phyloP scores from a whole-genome alignment of 257 asterid species.

The Solanum ossicruentum region DNA sequence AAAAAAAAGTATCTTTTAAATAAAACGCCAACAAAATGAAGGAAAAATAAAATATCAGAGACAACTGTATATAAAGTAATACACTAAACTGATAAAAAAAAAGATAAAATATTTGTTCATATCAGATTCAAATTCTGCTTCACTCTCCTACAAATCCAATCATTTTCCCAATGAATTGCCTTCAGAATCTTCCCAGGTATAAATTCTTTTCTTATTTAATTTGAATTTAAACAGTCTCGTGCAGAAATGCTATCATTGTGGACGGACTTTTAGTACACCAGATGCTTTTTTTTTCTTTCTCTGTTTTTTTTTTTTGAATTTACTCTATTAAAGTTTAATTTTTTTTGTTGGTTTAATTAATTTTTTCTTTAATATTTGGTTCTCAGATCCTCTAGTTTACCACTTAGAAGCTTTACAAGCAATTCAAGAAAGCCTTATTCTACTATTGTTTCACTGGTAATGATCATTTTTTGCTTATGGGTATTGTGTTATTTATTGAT shows the following conservation, averaged over 20 bases:
- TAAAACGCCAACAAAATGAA: neutral
- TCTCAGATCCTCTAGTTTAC: slow-evolving; percentile 55
- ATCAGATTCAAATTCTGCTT: neutral
- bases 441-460: slow-evolving; percentile 36
- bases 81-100: neutral
- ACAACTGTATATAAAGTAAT: neutral
- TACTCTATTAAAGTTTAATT: neutral
- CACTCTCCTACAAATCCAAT: neutral
- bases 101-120: neutral
- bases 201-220: neutral
- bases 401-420: slow-evolving; percentile 31
- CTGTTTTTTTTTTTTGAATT: neutral
- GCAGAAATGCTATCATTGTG: no score
- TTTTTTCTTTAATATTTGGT: neutral
- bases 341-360: neutral
- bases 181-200: neutral
- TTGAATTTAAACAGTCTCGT: neutral
- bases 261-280: no score
- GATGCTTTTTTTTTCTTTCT: neutral
- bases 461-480: neutral
- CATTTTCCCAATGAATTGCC: neutral
- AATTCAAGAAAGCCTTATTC: slow-evolving; percentile 18
- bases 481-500: neutral
- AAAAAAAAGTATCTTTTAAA: neutral
- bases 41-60: neutral